A percentile compares a stretch with the other conserved stretches of the same genome.
Evolutionary conservation across 2,329 filamentous ascomycete species (phyloP).

Genomic region (Aschersonia sp.): DNA sequence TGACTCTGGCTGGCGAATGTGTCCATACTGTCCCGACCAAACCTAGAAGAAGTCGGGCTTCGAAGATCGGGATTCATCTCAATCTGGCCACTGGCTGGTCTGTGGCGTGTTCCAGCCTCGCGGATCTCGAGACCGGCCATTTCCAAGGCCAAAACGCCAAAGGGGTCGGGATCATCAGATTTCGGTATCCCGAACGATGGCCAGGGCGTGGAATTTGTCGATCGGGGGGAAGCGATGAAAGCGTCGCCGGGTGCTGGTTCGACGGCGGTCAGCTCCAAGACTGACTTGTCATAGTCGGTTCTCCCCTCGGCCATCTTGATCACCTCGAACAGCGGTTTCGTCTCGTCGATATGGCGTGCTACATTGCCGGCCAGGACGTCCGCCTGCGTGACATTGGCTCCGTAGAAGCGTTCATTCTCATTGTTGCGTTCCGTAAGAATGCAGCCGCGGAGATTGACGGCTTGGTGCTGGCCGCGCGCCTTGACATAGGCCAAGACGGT

Average conservation of each 20-base stretch:
- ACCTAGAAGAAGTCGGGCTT: conserved; percentile 51
- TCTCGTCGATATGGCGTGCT: conserved; percentile 37
- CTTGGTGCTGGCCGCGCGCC: conserved; percentile 38
- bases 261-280: conserved; percentile 49
- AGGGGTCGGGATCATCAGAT: conserved; percentile 75
- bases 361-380: conserved; percentile 44
- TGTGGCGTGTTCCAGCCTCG: conserved; percentile 60
- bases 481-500: conserved; percentile 46
- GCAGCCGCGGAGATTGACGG: conserved; percentile 40
- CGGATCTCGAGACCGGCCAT: conserved; percentile 79
- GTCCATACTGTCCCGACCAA: conserved; percentile 54
- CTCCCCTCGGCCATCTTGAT: conserved; percentile 81
- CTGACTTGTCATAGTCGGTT: conserved; percentile 51
- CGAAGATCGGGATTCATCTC: conserved; percentile 65
- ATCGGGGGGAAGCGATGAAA: conserved; percentile 31
- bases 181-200: conserved; percentile 65
- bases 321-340: conserved; percentile 57
- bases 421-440: conserved; percentile 41
- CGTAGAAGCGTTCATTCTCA: conserved; percentile 47
- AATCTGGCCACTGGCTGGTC: conserved; percentile 67
- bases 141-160: conserved; percentile 79
- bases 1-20: conserved; percentile 45
- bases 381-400: conserved; percentile 32
- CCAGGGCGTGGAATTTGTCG: conserved; percentile 20
- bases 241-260: conserved; percentile 67